These are phyloP conservation scores for Chenopodium quinoa DNA, from an alignment of 148 eudicot genomes.

Conservation along the genomic window DNA sequence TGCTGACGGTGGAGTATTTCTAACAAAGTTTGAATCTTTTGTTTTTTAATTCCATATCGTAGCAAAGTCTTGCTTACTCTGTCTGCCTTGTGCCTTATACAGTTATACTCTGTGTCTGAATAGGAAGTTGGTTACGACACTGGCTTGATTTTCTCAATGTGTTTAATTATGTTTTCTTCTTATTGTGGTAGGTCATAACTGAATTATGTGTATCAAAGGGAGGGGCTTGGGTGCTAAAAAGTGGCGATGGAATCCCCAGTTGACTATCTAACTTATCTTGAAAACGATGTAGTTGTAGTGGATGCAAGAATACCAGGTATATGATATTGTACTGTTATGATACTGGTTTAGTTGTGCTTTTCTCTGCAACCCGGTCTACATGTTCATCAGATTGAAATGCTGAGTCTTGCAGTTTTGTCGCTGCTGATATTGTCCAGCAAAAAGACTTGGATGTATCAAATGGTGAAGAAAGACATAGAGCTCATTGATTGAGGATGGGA, in stretches of 20 bases:
- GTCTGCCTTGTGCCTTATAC: too few relatives aligned
- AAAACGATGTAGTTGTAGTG: not conserved
- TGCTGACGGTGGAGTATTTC: not conserved
- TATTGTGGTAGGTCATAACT: slow-evolving; percentile 48
- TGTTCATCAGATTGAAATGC: not conserved
- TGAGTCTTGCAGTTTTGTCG: slow-evolving; percentile 1
- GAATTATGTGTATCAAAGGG: slow-evolving; percentile 60
- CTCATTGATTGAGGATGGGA: not conserved
- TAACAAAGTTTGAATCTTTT: too few relatives aligned
- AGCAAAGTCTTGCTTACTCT: not conserved
- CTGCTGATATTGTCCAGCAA: not conserved
- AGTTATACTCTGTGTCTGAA: too few relatives aligned
- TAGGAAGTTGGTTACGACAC: not conserved
- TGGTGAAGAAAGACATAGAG: not conserved
- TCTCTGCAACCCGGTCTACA: not conserved
- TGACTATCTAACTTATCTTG: not conserved
- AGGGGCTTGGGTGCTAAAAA: slow-evolving; percentile 58
- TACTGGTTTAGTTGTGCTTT: not conserved
- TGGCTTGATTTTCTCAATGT: not conserved
- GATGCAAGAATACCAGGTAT: slow-evolving; percentile 8
- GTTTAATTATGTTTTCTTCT: not conserved
- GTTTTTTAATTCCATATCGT: too few relatives aligned
- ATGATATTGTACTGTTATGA: not conserved
- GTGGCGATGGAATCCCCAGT: slow-evolving; percentile 51
- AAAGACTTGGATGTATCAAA: not conserved